Evolutionary conservation across 106 monocot genomes (phyloP), one percentile per base, ranked within the genome.

Genomic region (Alisma plantagoaquatica): DNA sequence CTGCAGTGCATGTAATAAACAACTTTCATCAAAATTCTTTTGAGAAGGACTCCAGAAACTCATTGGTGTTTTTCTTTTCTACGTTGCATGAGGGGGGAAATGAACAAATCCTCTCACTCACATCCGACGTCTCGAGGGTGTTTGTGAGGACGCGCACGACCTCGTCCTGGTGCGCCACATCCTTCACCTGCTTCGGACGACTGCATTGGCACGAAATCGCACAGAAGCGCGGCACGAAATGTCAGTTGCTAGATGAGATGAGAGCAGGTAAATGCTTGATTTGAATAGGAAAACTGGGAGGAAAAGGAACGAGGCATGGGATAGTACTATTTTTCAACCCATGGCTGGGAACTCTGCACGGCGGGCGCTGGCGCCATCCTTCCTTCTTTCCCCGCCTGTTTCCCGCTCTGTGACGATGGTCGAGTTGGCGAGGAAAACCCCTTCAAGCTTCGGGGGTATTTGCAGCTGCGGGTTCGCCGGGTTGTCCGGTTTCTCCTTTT

Each of bases 301-400:
- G 27, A 53, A 46, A 41, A 25, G 23, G 54, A 24, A 21, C 12
- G 7, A 31, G 14, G 28, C 27, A 17, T 15, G 12, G 33, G 62
- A 16, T 19, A 0, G 16, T 73, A 96, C 96, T 96, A 96, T 96
- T 96, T 96, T 77, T 96, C 96, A 48, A 89, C 96, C 96, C 96
- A 96, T 53, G 84, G 96, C 62, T 89, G 96, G 19, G 80, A 94
- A 43, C 70, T 80, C 15, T 69, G 73, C 19, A 67, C 49, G 20
- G 77, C 42, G 23, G 80, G 80, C 60, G 77, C 94, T 88, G 2
- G 14, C 9, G n/a, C 3, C 35, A 11, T 19, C 23, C 32, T 31
- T 31, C 43, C 27, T 27, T 9, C 35, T 28, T 24, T 52, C 6
- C 20, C 33, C 30, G 30, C 3, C 31, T 50, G 33, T 33, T 41